Percentiles rank a stretch among this genome's conserved stretches.
phyloP scores from a whole-genome alignment of 1,284 basidiomycete genomes.

The Cyathus olla region DNA sequence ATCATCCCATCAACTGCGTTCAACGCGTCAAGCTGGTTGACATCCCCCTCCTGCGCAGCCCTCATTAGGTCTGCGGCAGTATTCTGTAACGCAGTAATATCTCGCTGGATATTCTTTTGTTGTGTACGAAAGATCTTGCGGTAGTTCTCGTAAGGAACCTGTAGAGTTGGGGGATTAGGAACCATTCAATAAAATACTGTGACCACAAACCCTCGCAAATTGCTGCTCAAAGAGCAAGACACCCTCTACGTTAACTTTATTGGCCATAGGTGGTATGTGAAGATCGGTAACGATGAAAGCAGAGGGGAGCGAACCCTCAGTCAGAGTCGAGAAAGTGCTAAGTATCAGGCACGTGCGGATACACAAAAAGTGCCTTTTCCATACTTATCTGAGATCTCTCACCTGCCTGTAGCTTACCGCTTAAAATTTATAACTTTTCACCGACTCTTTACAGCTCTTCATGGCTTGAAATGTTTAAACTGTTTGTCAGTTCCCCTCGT shows the following conservation, averaged over 20 bases:
- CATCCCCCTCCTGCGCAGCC: slow-evolving; percentile 48
- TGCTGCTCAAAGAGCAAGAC: slow-evolving; percentile 91
- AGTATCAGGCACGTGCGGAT: too few relatives aligned
- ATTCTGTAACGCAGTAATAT: slow-evolving; percentile 71
- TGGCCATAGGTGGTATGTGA: slow-evolving; percentile 38
- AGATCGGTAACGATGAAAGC: not conserved
- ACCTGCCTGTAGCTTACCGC: too few relatives aligned
- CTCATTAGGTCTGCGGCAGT: slow-evolving; percentile 65
- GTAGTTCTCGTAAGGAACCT: slow-evolving; percentile 89
- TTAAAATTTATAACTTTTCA: too few relatives aligned
- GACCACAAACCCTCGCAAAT: slow-evolving; percentile 73
- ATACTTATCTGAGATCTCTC: too few relatives aligned
- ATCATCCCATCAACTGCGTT: slow-evolving; percentile 83
- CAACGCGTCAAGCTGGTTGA: slow-evolving; percentile 63
- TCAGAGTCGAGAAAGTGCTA: not conserved
- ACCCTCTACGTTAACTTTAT: slow-evolving; percentile 77
- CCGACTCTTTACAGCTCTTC: too few relatives aligned
- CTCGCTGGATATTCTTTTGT: slow-evolving; percentile 85
- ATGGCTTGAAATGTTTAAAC: too few relatives aligned
- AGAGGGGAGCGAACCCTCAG: not conserved
- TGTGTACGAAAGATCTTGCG: slow-evolving; percentile 85
- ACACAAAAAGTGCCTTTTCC: too few relatives aligned
- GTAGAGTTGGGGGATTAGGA: not conserved
- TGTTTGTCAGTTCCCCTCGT: too few relatives aligned
- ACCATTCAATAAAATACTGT: not conserved